Evolutionary conservation across 345 rosid species (phyloP).

Genomic region (Arabidopsis suecica): DNA sequence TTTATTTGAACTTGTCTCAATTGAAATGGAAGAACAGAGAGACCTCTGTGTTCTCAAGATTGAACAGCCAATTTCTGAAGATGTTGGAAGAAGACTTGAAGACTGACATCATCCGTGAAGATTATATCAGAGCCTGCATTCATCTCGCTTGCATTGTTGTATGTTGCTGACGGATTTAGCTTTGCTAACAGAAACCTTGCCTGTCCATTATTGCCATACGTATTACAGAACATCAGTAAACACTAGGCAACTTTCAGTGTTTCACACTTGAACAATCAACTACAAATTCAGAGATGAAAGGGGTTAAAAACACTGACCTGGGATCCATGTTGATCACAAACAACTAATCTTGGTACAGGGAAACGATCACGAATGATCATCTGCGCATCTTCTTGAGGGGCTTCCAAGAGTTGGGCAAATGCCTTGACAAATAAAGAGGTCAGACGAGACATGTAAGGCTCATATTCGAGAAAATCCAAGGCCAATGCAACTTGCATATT

Average conservation of each 20-base stretch:
- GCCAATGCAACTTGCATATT: slow-evolving; percentile 6
- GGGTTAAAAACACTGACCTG: slow-evolving; percentile 63
- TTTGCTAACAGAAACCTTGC: slow-evolving; percentile 96
- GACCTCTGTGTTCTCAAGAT: slow-evolving; percentile 57
- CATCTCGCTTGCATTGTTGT: slow-evolving; percentile 74
- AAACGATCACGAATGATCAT: slow-evolving; percentile 84
- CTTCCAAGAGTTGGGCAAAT: slow-evolving; percentile 82
- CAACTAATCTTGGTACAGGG: slow-evolving; percentile 94
- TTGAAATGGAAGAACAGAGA: not conserved
- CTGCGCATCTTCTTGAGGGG: slow-evolving; percentile 83
- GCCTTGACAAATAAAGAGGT: slow-evolving; percentile 34
- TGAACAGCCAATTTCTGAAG: slow-evolving; percentile 98
- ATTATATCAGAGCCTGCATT: slow-evolving; percentile 85
- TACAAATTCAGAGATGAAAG: slow-evolving; percentile 14
- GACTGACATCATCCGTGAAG: slow-evolving; percentile 96
- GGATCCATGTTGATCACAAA: slow-evolving; percentile 99
- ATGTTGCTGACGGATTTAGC: slow-evolving; percentile 94
- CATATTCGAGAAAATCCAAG: not conserved
- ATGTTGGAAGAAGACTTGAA: slow-evolving; percentile 95
- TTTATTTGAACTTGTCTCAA: slow-evolving; percentile 31
- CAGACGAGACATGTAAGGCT: slow-evolving; percentile 27
- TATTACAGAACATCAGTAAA: slow-evolving; percentile 14
- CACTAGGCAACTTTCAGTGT: slow-evolving; percentile 3
- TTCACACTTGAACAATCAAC: not conserved
- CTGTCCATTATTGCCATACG: slow-evolving; percentile 46